Evolutionary conservation across 1,139 yeast genomes (phyloP).

Genomic region (Neolecta irregularis): DNA sequence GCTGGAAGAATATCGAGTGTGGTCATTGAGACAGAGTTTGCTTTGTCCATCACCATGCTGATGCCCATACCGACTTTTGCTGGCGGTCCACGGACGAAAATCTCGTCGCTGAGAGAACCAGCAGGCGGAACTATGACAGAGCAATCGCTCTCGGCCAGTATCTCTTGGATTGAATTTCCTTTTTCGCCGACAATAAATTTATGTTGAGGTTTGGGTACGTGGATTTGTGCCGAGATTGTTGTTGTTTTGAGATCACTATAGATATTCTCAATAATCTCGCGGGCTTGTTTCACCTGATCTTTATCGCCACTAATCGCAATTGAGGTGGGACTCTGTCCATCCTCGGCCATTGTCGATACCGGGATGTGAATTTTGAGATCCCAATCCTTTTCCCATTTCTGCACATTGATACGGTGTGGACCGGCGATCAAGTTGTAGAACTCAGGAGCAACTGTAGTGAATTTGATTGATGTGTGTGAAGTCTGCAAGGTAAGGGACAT

Average conservation of each 20-base stretch:
- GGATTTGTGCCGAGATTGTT: constrained; percentile 27
- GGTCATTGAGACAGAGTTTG: constrained; percentile 44
- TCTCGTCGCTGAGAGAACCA: constrained; percentile 26
- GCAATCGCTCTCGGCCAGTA: constrained; percentile 45
- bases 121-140: constrained; percentile 42
- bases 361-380: constrained; percentile 28
- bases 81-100: constrained; percentile 46
- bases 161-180: constrained; percentile 23
- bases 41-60: constrained; percentile 36
- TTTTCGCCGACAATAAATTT: constrained; percentile 27
- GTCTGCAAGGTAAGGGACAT: constrained; percentile 12
- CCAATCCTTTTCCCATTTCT: constrained; percentile 14
- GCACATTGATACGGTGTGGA: constrained; percentile 12
- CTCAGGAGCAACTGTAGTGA: constrained; percentile 27
- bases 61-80: constrained; percentile 46
- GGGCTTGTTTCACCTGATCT: constrained; percentile 39
- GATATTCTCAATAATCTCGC: constrained; percentile 33
- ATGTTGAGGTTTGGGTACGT: constrained; percentile 39
- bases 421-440: constrained; percentile 17
- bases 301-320: constrained; percentile 49
- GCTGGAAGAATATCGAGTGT: constrained; percentile 72
- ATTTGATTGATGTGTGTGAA: constrained; percentile 20
- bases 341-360: constrained; percentile 5
- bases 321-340: constrained; percentile 17
- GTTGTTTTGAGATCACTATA: constrained; percentile 27